Conservation (phyloP, 2,329 filamentous ascomycete species). For the Penicillium fuscoglaucum region DNA sequence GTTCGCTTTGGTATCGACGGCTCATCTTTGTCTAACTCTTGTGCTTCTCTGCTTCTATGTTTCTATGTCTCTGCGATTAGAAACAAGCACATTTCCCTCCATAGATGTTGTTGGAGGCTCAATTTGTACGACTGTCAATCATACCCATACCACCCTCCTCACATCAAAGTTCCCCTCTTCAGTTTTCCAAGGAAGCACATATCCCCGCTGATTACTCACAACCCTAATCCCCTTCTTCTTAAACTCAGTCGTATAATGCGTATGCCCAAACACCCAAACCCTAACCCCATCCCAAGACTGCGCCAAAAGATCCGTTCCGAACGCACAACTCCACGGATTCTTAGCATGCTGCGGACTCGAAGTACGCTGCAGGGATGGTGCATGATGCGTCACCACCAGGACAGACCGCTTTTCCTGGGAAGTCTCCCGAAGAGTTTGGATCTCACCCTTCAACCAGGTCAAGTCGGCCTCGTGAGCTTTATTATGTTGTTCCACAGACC, state of each 20-base stretch:
- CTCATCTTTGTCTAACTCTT: background rate
- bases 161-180: too few species aligned
- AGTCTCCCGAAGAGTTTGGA: conserved; percentile 24
- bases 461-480: conserved; percentile 49
- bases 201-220: conserved; percentile 49
- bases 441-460: conserved; percentile 51
- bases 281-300: conserved; percentile 31
- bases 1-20: background rate
- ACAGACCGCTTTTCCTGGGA: conserved; percentile 26
- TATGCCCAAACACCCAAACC: conserved; percentile 50
- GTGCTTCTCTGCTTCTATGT: background rate
- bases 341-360: conserved; percentile 52
- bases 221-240: conserved; percentile 36
- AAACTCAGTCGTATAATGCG: conserved; percentile 47
- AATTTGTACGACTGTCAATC: background rate
- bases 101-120: background rate
- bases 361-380: conserved; percentile 52
- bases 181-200: conserved; percentile 33
- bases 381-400: conserved; percentile 59
- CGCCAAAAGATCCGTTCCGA: conserved; percentile 53
- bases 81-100: background rate
- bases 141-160: background rate
- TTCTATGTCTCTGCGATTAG: background rate
- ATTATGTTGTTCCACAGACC: conserved; percentile 55
- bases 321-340: conserved; percentile 52